A percentile compares a stretch with the other conserved stretches of the same genome.
Evolutionary conservation across 192 early-diverging fungal species (phyloP).

Genomic region (Backusella mclennaniae): DNA sequence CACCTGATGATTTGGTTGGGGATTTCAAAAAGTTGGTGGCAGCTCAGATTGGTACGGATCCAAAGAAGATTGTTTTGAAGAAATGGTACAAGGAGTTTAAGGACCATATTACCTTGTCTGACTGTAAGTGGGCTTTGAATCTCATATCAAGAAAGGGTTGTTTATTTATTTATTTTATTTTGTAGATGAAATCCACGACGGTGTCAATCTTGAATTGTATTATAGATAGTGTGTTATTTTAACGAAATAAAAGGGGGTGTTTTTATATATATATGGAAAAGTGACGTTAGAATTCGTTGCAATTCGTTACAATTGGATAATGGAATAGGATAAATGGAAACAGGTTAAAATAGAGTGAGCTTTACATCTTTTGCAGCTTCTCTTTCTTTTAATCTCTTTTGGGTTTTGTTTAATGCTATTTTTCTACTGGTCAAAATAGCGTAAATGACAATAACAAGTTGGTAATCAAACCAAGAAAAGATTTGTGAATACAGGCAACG

Average conservation of each 20-base stretch:
- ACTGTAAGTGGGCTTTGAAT: slow-evolving; percentile 57
- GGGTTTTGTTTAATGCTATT: no score
- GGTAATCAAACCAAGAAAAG: no score
- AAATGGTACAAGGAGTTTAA: slow-evolving; percentile 86
- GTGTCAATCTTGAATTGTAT: slow-evolving; percentile 86
- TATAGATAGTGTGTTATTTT: slow-evolving; percentile 49
- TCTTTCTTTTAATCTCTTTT: no score
- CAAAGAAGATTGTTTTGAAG: slow-evolving; percentile 87
- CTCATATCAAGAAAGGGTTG: not conserved
- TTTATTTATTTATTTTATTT: not conserved
- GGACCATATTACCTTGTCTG: slow-evolving; percentile 87
- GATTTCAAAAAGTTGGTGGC: slow-evolving; percentile 86
- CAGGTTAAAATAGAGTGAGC: no score
- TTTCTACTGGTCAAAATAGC: not conserved
- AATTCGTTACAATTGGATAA: not conserved
- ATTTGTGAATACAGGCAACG: no score
- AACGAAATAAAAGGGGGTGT: slow-evolving; percentile 2
- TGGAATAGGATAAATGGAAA: not conserved
- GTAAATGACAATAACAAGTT: no score
- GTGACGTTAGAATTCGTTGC: no score
- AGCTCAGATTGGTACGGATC: slow-evolving; percentile 86
- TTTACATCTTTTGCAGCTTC: no score
- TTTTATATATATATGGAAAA: not conserved
- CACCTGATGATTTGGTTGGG: slow-evolving; percentile 77
- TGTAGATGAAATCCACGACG: slow-evolving; percentile 81